Evolutionary conservation across 106 monocot species (phyloP), one percentile per base, ranked within the genome.

Genomic region (Phalaenopsis aphrodite): DNA sequence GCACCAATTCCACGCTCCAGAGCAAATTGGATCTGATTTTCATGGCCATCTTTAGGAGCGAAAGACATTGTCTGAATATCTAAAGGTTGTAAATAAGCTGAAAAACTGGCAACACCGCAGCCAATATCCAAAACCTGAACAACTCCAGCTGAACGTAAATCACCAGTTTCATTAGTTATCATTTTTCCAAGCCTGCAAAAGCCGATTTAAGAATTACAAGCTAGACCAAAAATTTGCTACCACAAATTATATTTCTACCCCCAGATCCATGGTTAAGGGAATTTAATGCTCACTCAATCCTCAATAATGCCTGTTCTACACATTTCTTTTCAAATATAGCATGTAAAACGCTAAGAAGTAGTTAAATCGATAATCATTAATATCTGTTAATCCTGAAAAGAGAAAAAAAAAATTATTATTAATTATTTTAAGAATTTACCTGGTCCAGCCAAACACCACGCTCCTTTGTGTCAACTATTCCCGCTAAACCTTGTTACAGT

Each of bases 51-150:
- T 85, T 90, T 93, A 24, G 93, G 93, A 80, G 93, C 93, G 82
- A 93, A 88, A 48, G 93, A 93, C 93, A 93, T 88, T 5, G 93
- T 93, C 9, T 86, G 84, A 79, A 93, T 93, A 67, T 85, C 90
- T 37, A 93, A 79, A 24, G 90, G 86, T 45, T 86, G 83, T 78
- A 93, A 47, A 78, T 90, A 93, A 55, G 93, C 93, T 68, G 93
- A 87, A 88, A 93, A 93, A 57, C 90, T 90, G 36, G 93, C 93
- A 88, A 93, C 93, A 30, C 93, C 93, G 77, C 93, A 93, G 38
- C 90, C 90, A 77, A 96, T 89, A 88, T 99, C 99, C 83, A 99
- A 84, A 82, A 99, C 91, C 81, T 93, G 95, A 82, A 85, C 85
- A 30, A 99, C 85, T 76, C 99, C 99, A 17, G 93, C 93, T 5